Conservation (phyloP, 2,329 filamentous ascomycete species). For the Hysterium pulicare region DNA sequence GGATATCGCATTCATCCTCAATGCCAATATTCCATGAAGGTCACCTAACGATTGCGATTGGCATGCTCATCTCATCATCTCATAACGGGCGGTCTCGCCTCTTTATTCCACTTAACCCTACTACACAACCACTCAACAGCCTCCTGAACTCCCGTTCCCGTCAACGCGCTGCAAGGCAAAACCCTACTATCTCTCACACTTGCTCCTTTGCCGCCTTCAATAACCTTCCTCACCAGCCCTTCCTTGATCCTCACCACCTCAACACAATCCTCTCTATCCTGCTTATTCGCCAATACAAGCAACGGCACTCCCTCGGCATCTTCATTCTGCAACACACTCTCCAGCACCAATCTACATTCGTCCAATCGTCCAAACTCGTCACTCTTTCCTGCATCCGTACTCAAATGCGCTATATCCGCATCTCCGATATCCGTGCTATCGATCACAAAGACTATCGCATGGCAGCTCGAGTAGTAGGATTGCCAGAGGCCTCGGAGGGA, state of each 20-base stretch:
- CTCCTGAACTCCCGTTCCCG: constrained; percentile 77
- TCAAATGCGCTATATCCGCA: constrained; percentile 60
- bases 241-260: constrained; percentile 98
- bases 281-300: constrained; percentile 92
- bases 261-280: constrained; percentile 94
- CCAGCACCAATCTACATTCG: constrained; percentile 85
- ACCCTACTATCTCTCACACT: constrained; percentile 88
- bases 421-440: constrained; percentile 92
- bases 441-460: constrained; percentile 97
- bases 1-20: no score
- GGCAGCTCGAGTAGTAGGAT: constrained; percentile 88
- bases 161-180: constrained; percentile 86
- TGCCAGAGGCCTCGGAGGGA: constrained; percentile 89
- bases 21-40: no score
- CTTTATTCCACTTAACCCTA: constrained; percentile 94
- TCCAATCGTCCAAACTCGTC: constrained; percentile 61
- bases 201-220: constrained; percentile 86
- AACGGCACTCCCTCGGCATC: constrained; percentile 90
- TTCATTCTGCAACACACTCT: constrained; percentile 81
- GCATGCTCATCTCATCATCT: no score
- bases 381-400: constrained; percentile 27
- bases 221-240: constrained; percentile 88
- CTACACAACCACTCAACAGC: constrained; percentile 96
- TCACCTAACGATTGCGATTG: no score
- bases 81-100: constrained; percentile 88